A percentile compares a stretch with the other conserved stretches of the same genome.
These are phyloP conservation scores for Pseudozyma tsukubaensis DNA, from an alignment of 1,284 basidiomycete genomes.

Conservation along the genomic window DNA sequence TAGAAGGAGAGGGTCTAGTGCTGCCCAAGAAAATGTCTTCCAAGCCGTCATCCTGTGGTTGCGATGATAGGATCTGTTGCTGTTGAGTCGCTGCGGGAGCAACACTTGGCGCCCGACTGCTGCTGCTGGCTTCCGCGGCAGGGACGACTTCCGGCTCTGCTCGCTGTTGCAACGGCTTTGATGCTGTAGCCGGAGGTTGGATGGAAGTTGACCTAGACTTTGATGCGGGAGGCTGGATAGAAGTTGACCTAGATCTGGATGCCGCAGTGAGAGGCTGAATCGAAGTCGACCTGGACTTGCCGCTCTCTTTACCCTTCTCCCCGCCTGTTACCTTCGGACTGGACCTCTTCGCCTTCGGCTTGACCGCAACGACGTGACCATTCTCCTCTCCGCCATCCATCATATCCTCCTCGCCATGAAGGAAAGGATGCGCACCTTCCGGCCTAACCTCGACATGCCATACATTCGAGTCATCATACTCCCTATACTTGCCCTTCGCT, in stretches of 20 bases:
- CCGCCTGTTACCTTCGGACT: too few relatives aligned
- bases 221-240: too few relatives aligned
- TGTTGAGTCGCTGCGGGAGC: too few relatives aligned
- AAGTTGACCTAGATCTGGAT: not conserved
- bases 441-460: conserved; percentile 11
- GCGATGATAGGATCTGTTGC: too few relatives aligned
- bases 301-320: not conserved
- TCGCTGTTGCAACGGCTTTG: not conserved
- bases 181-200: not conserved
- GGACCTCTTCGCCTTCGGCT: conserved; percentile 1
- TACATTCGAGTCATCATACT: conserved; percentile 5
- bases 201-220: not conserved
- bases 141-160: not conserved
- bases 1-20: not conserved
- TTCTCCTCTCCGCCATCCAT: conserved; percentile 3
- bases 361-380: conserved; percentile 10
- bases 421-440: conserved; percentile 21
- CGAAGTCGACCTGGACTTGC: not conserved
- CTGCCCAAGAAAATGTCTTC: conserved; percentile 23
- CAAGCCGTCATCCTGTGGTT: conserved; percentile 4
- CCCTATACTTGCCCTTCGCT: conserved; percentile 19
- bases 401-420: conserved; percentile 18
- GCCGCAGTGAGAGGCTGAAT: not conserved
- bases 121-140: too few relatives aligned
- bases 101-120: too few relatives aligned